phyloP scores from a whole-genome alignment of 441 rosid genomes.

The Gossypium schwendimanii region DNA sequence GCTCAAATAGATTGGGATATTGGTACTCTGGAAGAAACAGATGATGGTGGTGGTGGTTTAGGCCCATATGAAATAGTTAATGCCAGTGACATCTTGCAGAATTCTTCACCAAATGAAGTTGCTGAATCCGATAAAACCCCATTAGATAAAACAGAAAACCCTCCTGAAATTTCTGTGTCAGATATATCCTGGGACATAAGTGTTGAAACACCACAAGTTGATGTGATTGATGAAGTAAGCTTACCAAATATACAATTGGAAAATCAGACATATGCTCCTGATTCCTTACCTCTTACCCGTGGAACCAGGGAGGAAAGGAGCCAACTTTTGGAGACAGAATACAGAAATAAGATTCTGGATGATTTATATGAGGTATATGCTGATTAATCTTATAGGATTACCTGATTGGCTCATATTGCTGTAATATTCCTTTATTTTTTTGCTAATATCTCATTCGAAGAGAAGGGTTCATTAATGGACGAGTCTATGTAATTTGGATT shows the following conservation, averaged over 20 bases:
- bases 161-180: conserved; percentile 41
- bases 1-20: conserved; percentile 94
- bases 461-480: not conserved
- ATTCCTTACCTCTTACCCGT: conserved; percentile 29
- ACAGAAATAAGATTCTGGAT: conserved; percentile 85
- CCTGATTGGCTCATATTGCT: conserved; percentile 4
- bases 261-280: conserved; percentile 33
- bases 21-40: conserved; percentile 72
- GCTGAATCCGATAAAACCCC: conserved; percentile 29
- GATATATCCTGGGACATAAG: conserved; percentile 88
- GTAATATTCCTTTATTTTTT: not conserved
- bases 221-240: conserved; percentile 44
- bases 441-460: not conserved
- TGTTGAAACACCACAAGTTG: conserved; percentile 82
- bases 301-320: conserved; percentile 57
- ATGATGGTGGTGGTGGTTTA: conserved; percentile 66
- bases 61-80: conserved; percentile 87
- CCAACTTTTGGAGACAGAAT: conserved; percentile 82
- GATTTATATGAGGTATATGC: conserved; percentile 75
- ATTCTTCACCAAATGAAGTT: conserved; percentile 35
- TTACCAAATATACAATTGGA: conserved; percentile 30
- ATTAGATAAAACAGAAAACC: conserved; percentile 30
- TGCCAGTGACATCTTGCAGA: conserved; percentile 62
- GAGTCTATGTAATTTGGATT: not conserved
- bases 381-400: not conserved